phyloP scores from a whole-genome alignment of 106 monocot species.

The Posidonia australis region DNA sequence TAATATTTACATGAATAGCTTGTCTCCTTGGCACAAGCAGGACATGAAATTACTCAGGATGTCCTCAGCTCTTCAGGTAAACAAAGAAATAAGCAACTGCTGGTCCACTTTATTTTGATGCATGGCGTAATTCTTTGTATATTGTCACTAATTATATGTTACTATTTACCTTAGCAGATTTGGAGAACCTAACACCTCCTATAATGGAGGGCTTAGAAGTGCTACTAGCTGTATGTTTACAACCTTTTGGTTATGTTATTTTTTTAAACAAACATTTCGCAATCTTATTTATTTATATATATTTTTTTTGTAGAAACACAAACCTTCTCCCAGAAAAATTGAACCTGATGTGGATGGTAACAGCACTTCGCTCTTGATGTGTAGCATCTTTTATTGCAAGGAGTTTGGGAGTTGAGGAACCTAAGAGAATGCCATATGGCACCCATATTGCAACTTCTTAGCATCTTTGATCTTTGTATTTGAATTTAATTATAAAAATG shows the following conservation, averaged over 20 bases:
- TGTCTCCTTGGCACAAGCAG: conserved; percentile 68
- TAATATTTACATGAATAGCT: conserved; percentile 32
- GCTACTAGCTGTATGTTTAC: conserved; percentile 50
- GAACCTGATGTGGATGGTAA: conserved; percentile 51
- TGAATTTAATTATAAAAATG: too few relatives aligned
- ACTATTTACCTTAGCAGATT: conserved; percentile 24
- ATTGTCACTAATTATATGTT: not conserved
- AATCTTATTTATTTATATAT: not conserved
- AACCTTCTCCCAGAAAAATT: conserved; percentile 35
- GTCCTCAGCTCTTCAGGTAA: conserved; percentile 49
- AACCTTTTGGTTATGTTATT: conserved; percentile 4
- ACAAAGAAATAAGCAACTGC: not conserved
- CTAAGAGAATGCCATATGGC: too few relatives aligned
- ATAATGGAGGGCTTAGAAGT: conserved; percentile 82
- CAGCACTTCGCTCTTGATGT: not conserved
- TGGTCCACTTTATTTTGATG: not conserved
- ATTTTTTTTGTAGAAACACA: conserved; percentile 36
- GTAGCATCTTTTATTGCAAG: not conserved
- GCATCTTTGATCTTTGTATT: too few relatives aligned
- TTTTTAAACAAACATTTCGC: not conserved
- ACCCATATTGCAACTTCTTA: too few relatives aligned
- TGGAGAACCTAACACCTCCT: conserved; percentile 50
- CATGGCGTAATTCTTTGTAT: not conserved
- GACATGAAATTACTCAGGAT: conserved; percentile 65
- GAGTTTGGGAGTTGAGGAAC: too few relatives aligned